Evolutionary conservation across 1,284 basidiomycete species (phyloP).

Genomic region (Tremellales sp.): DNA sequence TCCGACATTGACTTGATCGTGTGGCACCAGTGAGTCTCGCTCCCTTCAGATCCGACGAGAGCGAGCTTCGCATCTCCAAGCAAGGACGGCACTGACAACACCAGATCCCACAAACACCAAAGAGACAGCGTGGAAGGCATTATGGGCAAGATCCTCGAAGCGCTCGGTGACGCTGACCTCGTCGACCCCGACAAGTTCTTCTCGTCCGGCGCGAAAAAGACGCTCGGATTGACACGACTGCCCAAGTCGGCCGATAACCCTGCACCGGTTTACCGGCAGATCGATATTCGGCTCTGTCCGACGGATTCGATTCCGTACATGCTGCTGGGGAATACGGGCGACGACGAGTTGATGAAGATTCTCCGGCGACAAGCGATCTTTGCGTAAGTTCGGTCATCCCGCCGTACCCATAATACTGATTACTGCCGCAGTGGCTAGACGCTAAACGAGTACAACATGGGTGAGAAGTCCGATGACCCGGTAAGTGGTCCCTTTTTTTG

Average conservation of each 20-base stretch:
- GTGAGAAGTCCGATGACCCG: constrained; percentile 10
- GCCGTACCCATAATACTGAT: too few species aligned
- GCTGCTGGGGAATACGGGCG: constrained; percentile 38
- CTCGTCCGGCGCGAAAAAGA: constrained; percentile 30
- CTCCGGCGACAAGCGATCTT: constrained; percentile 21
- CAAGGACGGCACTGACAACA: not conserved
- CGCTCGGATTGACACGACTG: constrained; percentile 25
- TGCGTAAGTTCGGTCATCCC: constrained; percentile 8
- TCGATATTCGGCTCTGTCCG: constrained; percentile 38
- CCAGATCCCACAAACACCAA: constrained; percentile 7
- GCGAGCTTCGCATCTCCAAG: not conserved
- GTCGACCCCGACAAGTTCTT: constrained; percentile 25
- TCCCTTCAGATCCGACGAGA: not conserved
- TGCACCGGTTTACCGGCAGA: constrained; percentile 22
- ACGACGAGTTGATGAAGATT: constrained; percentile 36
- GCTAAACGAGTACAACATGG: constrained; percentile 42
- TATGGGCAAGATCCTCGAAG: constrained; percentile 23
- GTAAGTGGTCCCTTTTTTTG: constrained; percentile 7
- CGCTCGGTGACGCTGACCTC: constrained; percentile 19
- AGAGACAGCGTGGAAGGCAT: constrained; percentile 8
- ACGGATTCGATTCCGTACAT: constrained; percentile 29
- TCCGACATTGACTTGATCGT: constrained; percentile 39
- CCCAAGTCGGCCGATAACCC: constrained; percentile 1
- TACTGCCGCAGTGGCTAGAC: constrained; percentile 19
- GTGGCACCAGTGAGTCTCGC: constrained; percentile 28